Base-by-base conservation (phyloP, 108 stramenopile species). In the Nannochloropsis oceanica region DNA sequence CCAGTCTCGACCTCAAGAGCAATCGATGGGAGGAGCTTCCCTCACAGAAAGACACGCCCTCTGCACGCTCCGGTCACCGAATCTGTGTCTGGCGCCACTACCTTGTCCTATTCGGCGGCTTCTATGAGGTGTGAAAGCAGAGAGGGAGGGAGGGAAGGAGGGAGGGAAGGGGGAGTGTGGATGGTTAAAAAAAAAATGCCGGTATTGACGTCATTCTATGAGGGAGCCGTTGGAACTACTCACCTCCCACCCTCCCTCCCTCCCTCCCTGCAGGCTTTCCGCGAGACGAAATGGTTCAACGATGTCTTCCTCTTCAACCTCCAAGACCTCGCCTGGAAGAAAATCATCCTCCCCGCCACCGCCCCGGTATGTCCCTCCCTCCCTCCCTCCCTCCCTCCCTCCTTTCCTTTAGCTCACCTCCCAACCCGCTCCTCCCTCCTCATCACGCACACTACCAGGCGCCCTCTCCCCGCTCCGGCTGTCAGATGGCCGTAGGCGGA, bases 71-170 rank as follows among this genome's bases (percentile, higher is more conserved):
- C 26, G 97, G 97, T 18, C 96, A 97, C 88, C 89, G 94, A 43
- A 93, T 92, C 43, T 85, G 95, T 44, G 92, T 94, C 14, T 98
- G 95, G 95, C 93, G 96, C 43, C 93, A 95, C 84, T 96, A 93
- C 86, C 95, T 98, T 93, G 91, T 98, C 27, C 73, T 96, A 14
- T 96, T 98, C 89, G 97, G 97, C 25, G 97, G 97, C 27, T 98
- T 98, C 86, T 96, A 95, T 80, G 97, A 98, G 88, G 95, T 94
- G 0, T 24, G 92, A 20, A 82, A 44, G 81, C 43, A 82, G 73
- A 2, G 73, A 73, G 73, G 73, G 73, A 73, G 73, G 18, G 73
- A n/a, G 18, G 73, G 73, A 73, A 73, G 73, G n/a, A 73, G 73
- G n/a, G 34, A 34, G 7, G 73, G 22, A 20, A n/a, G 73, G 18